A percentile compares a stretch with the other conserved stretches of the same genome.
Conservation (phyloP, 257 asterid species). For the Euphrasia confusa region DNA sequence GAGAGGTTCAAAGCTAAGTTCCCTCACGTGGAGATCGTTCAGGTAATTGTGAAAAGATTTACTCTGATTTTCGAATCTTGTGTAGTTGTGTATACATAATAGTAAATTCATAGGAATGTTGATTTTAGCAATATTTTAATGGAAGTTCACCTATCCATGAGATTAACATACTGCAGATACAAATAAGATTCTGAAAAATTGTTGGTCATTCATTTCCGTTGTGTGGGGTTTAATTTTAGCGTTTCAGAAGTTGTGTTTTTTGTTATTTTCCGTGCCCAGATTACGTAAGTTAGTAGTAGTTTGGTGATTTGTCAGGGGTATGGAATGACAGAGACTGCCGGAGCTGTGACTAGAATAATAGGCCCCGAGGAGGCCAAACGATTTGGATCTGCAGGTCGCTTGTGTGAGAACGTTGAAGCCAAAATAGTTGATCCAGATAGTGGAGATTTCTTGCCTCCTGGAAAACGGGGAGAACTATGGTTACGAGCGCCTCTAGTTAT, state of each 20-base stretch:
- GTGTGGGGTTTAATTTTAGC: too few species aligned
- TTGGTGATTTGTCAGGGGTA: conserved; percentile 48
- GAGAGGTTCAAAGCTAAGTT: conserved; percentile 55
- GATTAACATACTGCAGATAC: too few species aligned
- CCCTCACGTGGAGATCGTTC: conserved; percentile 50
- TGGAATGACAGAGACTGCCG: conserved; percentile 84
- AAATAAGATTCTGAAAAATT: too few species aligned
- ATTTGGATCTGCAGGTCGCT: conserved; percentile 74
- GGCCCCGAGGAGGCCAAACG: conserved; percentile 53
- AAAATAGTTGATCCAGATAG: conserved; percentile 74
- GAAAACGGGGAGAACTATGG: conserved; percentile 79
- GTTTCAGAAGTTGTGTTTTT: too few species aligned
- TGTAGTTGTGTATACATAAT: too few species aligned
- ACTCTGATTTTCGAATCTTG: too few species aligned
- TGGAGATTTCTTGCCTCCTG: conserved; percentile 66
- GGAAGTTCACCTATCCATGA: too few species aligned
- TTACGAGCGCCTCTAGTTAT: conserved; percentile 64
- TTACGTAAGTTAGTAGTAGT: too few species aligned
- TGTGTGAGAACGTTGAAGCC: conserved; percentile 58
- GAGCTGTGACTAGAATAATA: conserved; percentile 50
- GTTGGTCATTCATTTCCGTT: too few species aligned
- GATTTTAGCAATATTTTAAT: too few species aligned
- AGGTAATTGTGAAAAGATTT: conserved; percentile 35
- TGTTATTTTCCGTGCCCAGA: too few species aligned
- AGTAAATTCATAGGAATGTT: too few species aligned